Evolutionary conservation across 2,329 filamentous ascomycete species (phyloP), one percentile per base, ranked within the genome.

Genomic region (Tolypocladium cylindrosporum): DNA sequence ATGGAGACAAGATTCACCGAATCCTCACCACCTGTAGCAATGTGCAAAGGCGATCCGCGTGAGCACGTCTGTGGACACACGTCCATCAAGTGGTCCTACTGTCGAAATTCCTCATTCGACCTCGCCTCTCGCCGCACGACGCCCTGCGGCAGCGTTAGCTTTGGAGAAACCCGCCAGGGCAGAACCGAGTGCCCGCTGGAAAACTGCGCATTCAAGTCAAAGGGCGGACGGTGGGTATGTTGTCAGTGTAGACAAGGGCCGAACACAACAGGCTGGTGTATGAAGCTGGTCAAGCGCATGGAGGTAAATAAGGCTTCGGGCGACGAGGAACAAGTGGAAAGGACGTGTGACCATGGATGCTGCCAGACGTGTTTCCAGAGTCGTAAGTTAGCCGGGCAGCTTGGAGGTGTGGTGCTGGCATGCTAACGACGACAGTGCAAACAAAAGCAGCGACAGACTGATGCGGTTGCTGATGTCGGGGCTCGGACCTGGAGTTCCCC

Each of bases 181-280:
- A 75, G 70, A 42, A 61, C 70, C 2, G 71, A 73, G 45, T 83
- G 81, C 55, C 77, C 78, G 14, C 68, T 83, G 24, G 71, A 75
- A 60, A 76, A 79, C 64, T 84, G 81, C 65, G 72, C 77, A 61
- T 83, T 77, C 67, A 75, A 75, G 57, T 72, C 73, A 54, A 74
- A 80, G 41, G 77, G 74, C 43, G 75, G 78, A 21, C 73, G 68
- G 37, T 83, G 81, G 81, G 75, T 71, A n/a, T 84, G 81, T 62
- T 84, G 81, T 66, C 64, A 72, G 40, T 84, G 81, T 63, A 70
- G 75, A 3, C 72, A 77, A 43, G 78, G 78, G 0, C 77, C 79
- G 21, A 83, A 84, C 64, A 74, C 68, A 1, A 71, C 74, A 59
- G 81, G 80, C 8, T 83, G 80, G 80, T 84, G 81, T 65, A 74